These are phyloP conservation scores for Hamigera avellanea DNA, from an alignment of 495 filamentous ascomycete genomes.

Conservation along the genomic window DNA sequence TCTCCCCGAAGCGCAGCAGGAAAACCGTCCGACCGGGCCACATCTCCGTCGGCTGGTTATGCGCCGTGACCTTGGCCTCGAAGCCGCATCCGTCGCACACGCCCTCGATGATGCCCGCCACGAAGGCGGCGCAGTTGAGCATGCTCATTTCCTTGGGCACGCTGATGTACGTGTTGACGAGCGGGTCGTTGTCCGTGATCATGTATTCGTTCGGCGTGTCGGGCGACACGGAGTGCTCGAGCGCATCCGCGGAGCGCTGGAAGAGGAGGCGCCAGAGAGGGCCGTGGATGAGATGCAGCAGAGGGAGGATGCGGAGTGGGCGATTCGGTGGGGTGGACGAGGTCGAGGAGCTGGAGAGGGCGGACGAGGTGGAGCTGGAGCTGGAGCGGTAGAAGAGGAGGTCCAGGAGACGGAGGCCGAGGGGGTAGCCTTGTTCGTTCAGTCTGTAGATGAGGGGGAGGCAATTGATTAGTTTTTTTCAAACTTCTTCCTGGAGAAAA, in stretches of 20 bases:
- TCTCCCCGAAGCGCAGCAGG: conserved; percentile 76
- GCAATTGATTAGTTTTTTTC: no score
- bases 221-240: conserved; percentile 76
- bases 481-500: conserved; percentile 3
- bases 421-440: conserved; percentile 88
- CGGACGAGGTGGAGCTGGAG: conserved; percentile 61
- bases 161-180: conserved; percentile 86
- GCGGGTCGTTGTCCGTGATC: conserved; percentile 93
- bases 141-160: conserved; percentile 91
- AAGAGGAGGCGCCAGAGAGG: conserved; percentile 90
- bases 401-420: conserved; percentile 89
- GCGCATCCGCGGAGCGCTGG: conserved; percentile 72
- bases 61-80: conserved; percentile 79
- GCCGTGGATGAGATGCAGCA: conserved; percentile 89
- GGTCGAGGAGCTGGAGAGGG: conserved; percentile 67
- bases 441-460: conserved; percentile 41
- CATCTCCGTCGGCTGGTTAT: conserved; percentile 73
- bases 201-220: conserved; percentile 89
- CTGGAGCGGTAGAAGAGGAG: conserved; percentile 64
- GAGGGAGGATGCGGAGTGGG: conserved; percentile 77
- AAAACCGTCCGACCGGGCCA: conserved; percentile 96
- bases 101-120: conserved; percentile 92
- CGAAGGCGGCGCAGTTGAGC: conserved; percentile 92
- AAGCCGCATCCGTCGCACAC: conserved; percentile 88
- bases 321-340: conserved; percentile 54